Base-by-base conservation (phyloP, 2,329 filamentous ascomycete species). In the Canariomyces notabilis region DNA sequence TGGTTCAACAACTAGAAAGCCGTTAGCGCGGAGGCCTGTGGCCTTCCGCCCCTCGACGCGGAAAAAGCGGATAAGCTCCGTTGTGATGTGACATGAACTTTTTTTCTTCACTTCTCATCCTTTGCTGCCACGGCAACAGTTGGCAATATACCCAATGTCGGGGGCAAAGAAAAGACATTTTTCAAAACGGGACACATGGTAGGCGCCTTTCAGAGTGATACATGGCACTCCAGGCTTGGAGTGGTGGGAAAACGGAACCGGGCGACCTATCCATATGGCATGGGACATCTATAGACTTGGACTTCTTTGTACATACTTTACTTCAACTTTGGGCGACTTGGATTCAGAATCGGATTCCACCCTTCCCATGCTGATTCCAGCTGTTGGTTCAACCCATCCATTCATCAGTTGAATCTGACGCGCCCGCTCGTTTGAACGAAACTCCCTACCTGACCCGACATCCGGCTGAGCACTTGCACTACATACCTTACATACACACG, bases 1-100 rank as follows among this genome's bases (percentile, higher is more conserved):
- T 71, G 58, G 45, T 76, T 77, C 62, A 69, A 66, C 49, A 18
- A 53, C 40, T 53, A 53, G n/a, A n/a, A n/a, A 53, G 33, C 5
- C 5, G 15, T 18, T 19, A 12, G 12, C 21, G 26, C 8, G 9
- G 9, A 8, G 9, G 26, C 26, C 14, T 9, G 4, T 29, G 26
- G 26, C 9, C 14, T 29, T 26, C 11, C 14, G 26, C 26, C 14
- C 14, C 22, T 26, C 11, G 22, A 12, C 26, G 4, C 9, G 9
- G 14, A 9, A 12, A 29, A 12, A 29, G 14, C 26, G 26, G 26
- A 29, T 12, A 29, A 11, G 26, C 14, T 29, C 26, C 37, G 15
- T 47, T 34, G 44, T 37, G 48, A 48, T 37, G 37, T 45, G 48
- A 51, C 45, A 37, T 16, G 23, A 15, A 14, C 32, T 46, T 42